Evolutionary conservation across 2,329 filamentous ascomycete genomes (phyloP), one percentile per base, ranked within the genome.

Genomic region (Davidsoniella eucalypti): DNA sequence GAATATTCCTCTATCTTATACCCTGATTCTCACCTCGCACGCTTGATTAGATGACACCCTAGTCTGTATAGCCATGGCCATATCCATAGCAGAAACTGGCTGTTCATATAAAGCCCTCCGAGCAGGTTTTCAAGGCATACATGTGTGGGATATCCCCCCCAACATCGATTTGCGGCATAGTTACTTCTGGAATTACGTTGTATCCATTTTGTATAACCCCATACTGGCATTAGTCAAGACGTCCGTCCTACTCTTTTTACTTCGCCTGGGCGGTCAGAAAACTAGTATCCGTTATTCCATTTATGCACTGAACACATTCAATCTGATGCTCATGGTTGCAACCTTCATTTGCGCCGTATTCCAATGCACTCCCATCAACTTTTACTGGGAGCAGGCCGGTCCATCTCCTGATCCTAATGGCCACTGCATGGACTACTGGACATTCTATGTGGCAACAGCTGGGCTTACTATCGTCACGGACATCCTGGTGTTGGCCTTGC

Each of bases 221-320:
- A 65, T 70, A 42, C 56, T 71, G 2, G 65, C 66, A 3, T 59
- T 71, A 8, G 63, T 69, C 51, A 71, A 70, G 56, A 61, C 63
- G 2, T 70, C 68, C 0, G 60, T 69, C 16, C 61, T 71, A 3
- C 54, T 70, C n/a, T 69, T 70, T 52, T 60, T 70, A n/a, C 60
- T 67, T 16, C 66, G 66, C 1, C 61, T 70, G 1, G 62, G 64
- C 45, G 57, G 64, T 36, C 58, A 65, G 49, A 67, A 66, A 51
- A 56, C 47, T 25, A 61, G 54, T 18, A 58, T 67, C 1, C 46
- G 49, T 16, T 58, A 60, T 26, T 55, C 58, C n/a, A 38, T 67
- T 44, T 52, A 59, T 43, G 57, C 47, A 17, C 52, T 66, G 47
- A 58, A 65, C 56, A 52, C 54, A n/a, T 52, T 67, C 53, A 69